These are phyloP conservation scores for Trichoderma erinaceum DNA, from an alignment of 495 filamentous ascomycete genomes.

Conservation along the genomic window DNA sequence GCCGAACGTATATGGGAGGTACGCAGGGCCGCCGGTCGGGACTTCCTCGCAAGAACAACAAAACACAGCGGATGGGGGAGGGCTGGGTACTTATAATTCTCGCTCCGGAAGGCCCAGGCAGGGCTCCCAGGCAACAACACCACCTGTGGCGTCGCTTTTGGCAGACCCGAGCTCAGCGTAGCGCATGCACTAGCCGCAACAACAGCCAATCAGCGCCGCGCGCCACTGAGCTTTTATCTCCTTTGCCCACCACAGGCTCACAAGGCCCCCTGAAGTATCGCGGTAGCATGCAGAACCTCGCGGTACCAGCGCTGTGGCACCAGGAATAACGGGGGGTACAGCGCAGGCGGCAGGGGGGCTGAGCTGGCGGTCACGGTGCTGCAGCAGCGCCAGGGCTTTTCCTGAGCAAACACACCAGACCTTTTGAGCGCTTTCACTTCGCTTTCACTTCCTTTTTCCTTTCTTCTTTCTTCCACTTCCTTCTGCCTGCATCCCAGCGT, in stretches of 20 bases:
- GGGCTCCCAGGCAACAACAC: slow-evolving; percentile 30
- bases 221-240: slow-evolving; percentile 26
- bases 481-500: neutral
- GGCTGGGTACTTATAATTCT: slow-evolving; percentile 46
- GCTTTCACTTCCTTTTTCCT: neutral
- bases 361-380: slow-evolving; percentile 12
- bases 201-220: slow-evolving; percentile 6
- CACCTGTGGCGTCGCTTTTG: slow-evolving; percentile 28
- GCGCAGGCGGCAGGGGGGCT: neutral
- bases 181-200: neutral
- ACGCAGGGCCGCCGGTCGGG: slow-evolving; percentile 43
- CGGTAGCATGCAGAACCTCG: slow-evolving; percentile 13
- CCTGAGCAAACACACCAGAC: neutral
- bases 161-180: slow-evolving; percentile 16
- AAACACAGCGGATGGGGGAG: slow-evolving; percentile 41
- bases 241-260: slow-evolving; percentile 7
- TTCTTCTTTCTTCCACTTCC: neutral
- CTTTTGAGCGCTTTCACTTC: neutral
- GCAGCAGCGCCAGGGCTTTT: neutral
- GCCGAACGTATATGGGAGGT: slow-evolving; percentile 34
- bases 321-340: neutral
- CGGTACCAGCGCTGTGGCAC: slow-evolving; percentile 14
- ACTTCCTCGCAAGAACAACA: slow-evolving; percentile 36
- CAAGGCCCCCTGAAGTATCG: slow-evolving; percentile 17
- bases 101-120: slow-evolving; percentile 15